Conservation (phyloP, 805 yeast genomes). For the Ascoidea tarda region DNA sequence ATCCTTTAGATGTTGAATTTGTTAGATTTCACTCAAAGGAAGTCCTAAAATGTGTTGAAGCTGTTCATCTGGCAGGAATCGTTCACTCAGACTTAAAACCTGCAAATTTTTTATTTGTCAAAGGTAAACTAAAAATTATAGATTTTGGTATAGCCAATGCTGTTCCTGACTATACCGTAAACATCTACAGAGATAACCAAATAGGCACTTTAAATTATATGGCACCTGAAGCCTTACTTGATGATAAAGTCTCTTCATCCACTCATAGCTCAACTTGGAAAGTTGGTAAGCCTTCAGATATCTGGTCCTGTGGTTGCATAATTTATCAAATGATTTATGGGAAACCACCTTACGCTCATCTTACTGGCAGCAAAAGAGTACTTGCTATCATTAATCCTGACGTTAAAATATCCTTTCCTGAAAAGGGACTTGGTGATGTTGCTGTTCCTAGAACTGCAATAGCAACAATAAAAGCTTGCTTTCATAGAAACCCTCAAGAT, state of each 20-base stretch:
- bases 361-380: slow-evolving; percentile 61
- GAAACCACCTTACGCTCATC: slow-evolving; percentile 75
- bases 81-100: slow-evolving; percentile 74
- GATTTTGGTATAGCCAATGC: slow-evolving; percentile 96
- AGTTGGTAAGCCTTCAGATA: slow-evolving; percentile 90
- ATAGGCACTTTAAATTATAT: slow-evolving; percentile 94
- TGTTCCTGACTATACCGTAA: slow-evolving; percentile 83
- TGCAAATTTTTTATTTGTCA: slow-evolving; percentile 64
- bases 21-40: slow-evolving; percentile 71
- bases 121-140: slow-evolving; percentile 73
- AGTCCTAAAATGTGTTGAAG: slow-evolving; percentile 65
- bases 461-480: slow-evolving; percentile 58
- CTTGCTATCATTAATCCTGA: slow-evolving; percentile 81
- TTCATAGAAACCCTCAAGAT: slow-evolving; percentile 52
- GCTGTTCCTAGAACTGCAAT: slow-evolving; percentile 57
- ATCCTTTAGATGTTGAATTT: slow-evolving; percentile 54
- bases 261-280: slow-evolving; percentile 29
- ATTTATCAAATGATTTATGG: slow-evolving; percentile 94
- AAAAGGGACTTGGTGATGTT: slow-evolving; percentile 42
- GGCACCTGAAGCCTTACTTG: slow-evolving; percentile 93
- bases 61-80: slow-evolving; percentile 78
- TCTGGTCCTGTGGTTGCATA: slow-evolving; percentile 99
- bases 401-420: slow-evolving; percentile 54
- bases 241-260: slow-evolving; percentile 24
- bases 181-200: slow-evolving; percentile 79